Evolutionary conservation across 805 yeast species (phyloP), one percentile per base, ranked within the genome.

Genomic region (Pichia manshurica): DNA sequence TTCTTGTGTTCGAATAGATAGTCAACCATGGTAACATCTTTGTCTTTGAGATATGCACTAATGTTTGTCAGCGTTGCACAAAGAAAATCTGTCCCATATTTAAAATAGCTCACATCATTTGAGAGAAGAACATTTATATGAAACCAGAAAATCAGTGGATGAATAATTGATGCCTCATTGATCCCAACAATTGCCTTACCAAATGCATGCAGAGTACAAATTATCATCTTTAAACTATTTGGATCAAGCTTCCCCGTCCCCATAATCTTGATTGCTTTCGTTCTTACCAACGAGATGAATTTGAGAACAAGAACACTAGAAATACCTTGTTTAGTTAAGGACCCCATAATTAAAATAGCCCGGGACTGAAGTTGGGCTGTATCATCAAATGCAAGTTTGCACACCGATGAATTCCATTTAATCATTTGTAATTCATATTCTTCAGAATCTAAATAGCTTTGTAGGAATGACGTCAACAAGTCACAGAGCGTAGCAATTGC

Each of bases 271-370:
- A 44, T 20, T 16, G 42, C 55, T 37, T 47, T 58, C 56, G 16
- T 50, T 39, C 57, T 66, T 53, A 59, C 23, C 13, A 50, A 42
- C 15, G 48, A 52, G 37, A 61, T 45, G 35, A 59, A 56, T 34
- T 53, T 59, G 7, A 56, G 22, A 13, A 58, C 77, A 54, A 69
- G 58, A n/a, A 71, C 68, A 55, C 82, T 86, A 43, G 78, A 77
- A 22, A 84, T 75, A 23, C 87, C 88, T 12, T 71, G 65, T 51
- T 77, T 77, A 0, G 87, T 74, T 39, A 87, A 62, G 33, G 83
- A 78, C 35, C 96, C 93, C 16, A 86, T 71, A 5, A 85, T 75
- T 52, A 86, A 67, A 52, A 82, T 67, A 0, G 89, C 86, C 46
- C 91, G 71, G 5, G 79, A 77, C 55, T 84, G 86, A 43, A 85